phyloP scores from a whole-genome alignment of 768 basidiomycete species.

The Kwoniella botswanensis region DNA sequence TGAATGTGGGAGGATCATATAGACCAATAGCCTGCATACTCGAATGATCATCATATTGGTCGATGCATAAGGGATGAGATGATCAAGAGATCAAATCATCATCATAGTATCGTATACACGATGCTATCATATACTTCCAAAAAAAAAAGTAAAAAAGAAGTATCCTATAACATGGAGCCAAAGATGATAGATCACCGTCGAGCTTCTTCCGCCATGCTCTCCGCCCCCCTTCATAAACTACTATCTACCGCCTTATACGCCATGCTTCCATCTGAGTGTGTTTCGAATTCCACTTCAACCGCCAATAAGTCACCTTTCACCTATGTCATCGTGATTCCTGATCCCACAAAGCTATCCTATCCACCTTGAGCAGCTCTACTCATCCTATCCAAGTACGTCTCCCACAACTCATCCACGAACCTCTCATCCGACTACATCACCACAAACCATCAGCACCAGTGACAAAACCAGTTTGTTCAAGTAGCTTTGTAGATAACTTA shows the following conservation, averaged over 20 bases:
- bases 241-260: not conserved
- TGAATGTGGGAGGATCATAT: not conserved
- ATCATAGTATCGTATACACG: not conserved
- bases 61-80: not conserved
- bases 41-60: not conserved
- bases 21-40: not conserved
- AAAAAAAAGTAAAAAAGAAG: constrained; percentile 6
- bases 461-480: constrained; percentile 1
- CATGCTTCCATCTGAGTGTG: too few relatives aligned
- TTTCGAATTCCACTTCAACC: too few relatives aligned
- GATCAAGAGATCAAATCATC: not conserved
- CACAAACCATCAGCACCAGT: not conserved
- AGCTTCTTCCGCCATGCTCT: not conserved
- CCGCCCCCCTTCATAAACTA: not conserved
- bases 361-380: constrained; percentile 21
- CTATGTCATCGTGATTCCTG: not conserved
- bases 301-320: too few relatives aligned
- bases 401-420: constrained; percentile 47
- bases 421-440: constrained; percentile 34
- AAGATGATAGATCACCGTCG: not conserved
- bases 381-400: constrained; percentile 30
- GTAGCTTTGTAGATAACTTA: constrained; percentile 22
- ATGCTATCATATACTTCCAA: not conserved
- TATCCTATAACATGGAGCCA: not conserved
- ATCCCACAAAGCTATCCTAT: not conserved